Evolutionary conservation across 805 yeast species (phyloP).

Genomic region (Candida andamanensis): DNA sequence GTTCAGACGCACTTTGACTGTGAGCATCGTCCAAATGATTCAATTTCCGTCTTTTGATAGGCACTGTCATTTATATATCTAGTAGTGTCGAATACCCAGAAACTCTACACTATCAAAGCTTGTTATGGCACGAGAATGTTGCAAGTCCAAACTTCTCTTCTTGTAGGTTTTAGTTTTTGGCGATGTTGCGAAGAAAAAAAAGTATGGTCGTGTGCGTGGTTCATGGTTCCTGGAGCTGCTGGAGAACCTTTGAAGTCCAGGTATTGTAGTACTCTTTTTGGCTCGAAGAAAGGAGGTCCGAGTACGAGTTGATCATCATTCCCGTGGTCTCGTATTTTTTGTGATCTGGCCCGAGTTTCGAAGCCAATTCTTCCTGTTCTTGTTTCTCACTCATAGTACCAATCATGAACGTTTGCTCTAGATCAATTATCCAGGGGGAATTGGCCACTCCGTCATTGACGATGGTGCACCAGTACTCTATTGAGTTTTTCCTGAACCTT

Average conservation of each 20-base stretch:
- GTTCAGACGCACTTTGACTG: neutral
- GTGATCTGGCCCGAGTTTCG: constrained; percentile 30
- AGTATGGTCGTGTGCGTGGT: too few species aligned
- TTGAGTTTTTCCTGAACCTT: constrained; percentile 48
- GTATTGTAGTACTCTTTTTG: constrained; percentile 27
- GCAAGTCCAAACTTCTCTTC: too few species aligned
- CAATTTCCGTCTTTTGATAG: constrained; percentile 1
- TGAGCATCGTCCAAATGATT: neutral
- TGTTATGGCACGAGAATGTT: too few species aligned
- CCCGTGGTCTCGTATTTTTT: constrained; percentile 27
- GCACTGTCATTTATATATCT: neutral
- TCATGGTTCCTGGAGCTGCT: too few species aligned
- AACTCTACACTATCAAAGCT: neutral
- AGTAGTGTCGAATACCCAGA: too few species aligned
- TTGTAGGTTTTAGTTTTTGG: too few species aligned
- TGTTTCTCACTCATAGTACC: constrained; percentile 12
- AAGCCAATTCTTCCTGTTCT: constrained; percentile 20
- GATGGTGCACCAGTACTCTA: constrained; percentile 48
- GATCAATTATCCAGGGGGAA: constrained; percentile 57
- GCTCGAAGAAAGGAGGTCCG: constrained; percentile 22
- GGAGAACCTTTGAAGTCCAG: constrained; percentile 9
- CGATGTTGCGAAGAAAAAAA: too few species aligned
- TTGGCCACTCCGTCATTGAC: constrained; percentile 51
- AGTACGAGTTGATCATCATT: constrained; percentile 28
- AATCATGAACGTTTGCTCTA: constrained; percentile 43